Evolutionary conservation across 106 monocot genomes (phyloP), one percentile per base, ranked within the genome.

Genomic region (Allium fistulosum): DNA sequence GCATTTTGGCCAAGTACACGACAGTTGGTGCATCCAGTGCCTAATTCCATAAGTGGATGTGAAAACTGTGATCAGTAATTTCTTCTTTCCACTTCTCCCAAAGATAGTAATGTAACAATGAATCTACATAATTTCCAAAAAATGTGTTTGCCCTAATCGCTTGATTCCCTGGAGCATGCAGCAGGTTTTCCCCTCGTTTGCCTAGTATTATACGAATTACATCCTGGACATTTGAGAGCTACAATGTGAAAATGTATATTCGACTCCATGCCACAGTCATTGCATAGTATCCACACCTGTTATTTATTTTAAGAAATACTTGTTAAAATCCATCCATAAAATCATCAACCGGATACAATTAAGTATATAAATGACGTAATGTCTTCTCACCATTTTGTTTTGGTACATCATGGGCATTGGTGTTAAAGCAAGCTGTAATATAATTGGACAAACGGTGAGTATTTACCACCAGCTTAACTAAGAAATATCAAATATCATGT

Each of bases 201-300:
- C 52, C 80, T 55, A 8, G 94, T 94, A 49, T 94, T 94, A 68
- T 94, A 94, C 9, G 94, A 94, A 53, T 77, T 84, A 77, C 94
- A 94, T 26, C 47, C 68, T 2, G 69, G 79, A 71, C 94, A 94
- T 57, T 94, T 94, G 80, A 81, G 79, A 47, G 80, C 94, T 17
- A 94, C 49, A 10, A 90, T 78, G 77, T 94, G 94, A 74, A 84
- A 94, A 15, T 82, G 77, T 37, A 94, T 68, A 66, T 82, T 87
- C 4, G 90, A 80, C 49, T 63, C 81, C 53, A 18, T 69, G 10
- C 89, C 89, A 62, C 94, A 94, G n/a, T 94, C 94, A 67, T 94
- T 94, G 84, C 94, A 94, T 9, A 94, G 84, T 57, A 94, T 94
- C 86, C 80, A 90, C 26, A 90, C 80, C 90, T 90, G 68, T 67